Percentiles rank a stretch among this genome's conserved stretches.
Evolutionary conservation across 2,329 filamentous ascomycete genomes (phyloP).

Genomic region (Eutypa lata): DNA sequence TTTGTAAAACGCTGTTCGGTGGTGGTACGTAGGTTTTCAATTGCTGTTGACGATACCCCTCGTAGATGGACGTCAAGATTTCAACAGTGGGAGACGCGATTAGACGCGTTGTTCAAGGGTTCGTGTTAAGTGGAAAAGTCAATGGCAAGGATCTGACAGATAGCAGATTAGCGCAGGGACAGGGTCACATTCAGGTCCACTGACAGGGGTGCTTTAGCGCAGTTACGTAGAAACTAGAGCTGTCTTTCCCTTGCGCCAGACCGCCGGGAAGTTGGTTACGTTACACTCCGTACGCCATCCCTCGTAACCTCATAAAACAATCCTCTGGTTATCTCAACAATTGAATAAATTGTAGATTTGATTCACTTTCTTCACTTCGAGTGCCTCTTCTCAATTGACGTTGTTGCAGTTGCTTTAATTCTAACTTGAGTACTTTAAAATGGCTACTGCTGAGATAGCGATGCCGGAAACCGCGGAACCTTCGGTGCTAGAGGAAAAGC

Average conservation of each 20-base stretch:
- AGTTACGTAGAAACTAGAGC: not conserved
- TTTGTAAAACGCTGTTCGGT: not conserved
- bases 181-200: too few relatives aligned
- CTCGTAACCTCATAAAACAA: not conserved
- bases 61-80: not conserved
- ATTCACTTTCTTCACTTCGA: too few relatives aligned
- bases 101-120: not conserved
- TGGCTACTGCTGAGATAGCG: slow-evolving; percentile 14
- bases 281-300: too few relatives aligned
- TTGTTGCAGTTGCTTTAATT: too few relatives aligned
- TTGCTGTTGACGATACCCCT: not conserved
- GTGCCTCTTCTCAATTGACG: too few relatives aligned
- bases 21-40: too few relatives aligned
- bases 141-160: not conserved
- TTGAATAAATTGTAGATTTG: too few relatives aligned
- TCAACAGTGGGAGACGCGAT: not conserved
- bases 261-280: not conserved
- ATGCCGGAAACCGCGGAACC: slow-evolving; percentile 7
- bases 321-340: too few relatives aligned
- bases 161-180: not conserved
- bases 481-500: slow-evolving; percentile 19
- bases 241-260: not conserved
- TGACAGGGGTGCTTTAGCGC: too few relatives aligned
- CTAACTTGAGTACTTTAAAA: not conserved
- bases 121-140: slow-evolving; percentile 1